Percentiles rank a stretch among this genome's conserved stretches.
These are phyloP conservation scores for Waitea zeae DNA, from an alignment of 1,284 basidiomycete genomes.

Conservation along the genomic window DNA sequence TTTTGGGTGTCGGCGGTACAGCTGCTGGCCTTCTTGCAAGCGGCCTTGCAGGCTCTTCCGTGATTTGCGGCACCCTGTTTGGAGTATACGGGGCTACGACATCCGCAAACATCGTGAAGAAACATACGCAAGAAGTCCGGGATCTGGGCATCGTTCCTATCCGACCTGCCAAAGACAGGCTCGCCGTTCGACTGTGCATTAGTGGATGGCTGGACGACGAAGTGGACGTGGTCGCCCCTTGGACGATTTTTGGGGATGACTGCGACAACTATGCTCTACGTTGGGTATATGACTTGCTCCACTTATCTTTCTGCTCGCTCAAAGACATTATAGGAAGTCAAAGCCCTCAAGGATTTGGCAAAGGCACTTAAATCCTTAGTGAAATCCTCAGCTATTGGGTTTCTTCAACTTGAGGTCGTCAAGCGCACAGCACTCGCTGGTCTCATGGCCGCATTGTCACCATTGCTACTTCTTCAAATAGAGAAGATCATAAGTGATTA, in stretches of 20 bases:
- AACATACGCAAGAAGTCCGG: constrained; percentile 35
- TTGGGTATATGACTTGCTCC: constrained; percentile 25
- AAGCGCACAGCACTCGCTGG: constrained; percentile 31
- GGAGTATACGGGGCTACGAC: constrained; percentile 36
- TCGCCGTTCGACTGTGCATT: constrained; percentile 34
- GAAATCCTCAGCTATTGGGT: constrained; percentile 30
- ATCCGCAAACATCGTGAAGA: constrained; percentile 28
- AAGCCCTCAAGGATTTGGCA: constrained; percentile 31
- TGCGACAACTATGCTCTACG: constrained; percentile 41
- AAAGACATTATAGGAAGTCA: constrained; percentile 31
- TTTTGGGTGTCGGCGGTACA: constrained; percentile 35
- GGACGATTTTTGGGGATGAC: constrained; percentile 31
- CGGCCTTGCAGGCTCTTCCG: constrained; percentile 34
- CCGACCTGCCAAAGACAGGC: constrained; percentile 21
- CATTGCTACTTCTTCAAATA: constrained; percentile 30
- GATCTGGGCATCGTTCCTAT: constrained; percentile 35
- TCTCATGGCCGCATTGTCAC: constrained; percentile 30
- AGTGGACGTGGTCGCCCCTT: constrained; percentile 31
- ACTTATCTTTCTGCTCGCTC: background rate
- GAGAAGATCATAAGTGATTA: constrained; percentile 31
- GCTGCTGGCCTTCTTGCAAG: constrained; percentile 31
- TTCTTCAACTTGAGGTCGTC: constrained; percentile 28
- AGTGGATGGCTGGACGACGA: constrained; percentile 32
- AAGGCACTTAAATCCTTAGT: constrained; percentile 26
- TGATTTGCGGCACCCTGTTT: constrained; percentile 39